These are phyloP conservation scores for Protomyces arabidopsidicola DNA, from an alignment of 1,139 yeast genomes.

Conservation along the genomic window DNA sequence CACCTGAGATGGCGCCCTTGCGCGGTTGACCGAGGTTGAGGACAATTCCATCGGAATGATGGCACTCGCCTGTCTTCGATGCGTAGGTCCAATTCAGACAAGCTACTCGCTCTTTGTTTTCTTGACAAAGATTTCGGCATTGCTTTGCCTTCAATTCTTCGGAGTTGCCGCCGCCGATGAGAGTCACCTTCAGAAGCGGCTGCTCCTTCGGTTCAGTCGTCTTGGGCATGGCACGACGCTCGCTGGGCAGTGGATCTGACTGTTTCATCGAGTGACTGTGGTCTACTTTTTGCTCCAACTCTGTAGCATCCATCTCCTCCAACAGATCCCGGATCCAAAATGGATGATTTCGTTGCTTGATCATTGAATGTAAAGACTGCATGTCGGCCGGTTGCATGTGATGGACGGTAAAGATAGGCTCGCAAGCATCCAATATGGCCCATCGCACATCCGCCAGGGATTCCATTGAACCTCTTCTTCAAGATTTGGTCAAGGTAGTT, in stretches of 20 bases:
- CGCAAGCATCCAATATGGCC: too few relatives aligned
- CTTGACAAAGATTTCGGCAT: constrained; percentile 8
- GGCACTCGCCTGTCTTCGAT: background rate
- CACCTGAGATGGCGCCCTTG: too few relatives aligned
- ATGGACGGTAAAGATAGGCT: constrained; percentile 36
- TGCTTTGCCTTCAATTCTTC: background rate
- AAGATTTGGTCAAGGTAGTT: constrained; percentile 26
- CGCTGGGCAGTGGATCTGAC: background rate
- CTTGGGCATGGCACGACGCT: background rate
- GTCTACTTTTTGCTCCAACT: background rate
- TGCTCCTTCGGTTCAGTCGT: background rate
- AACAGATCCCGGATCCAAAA: background rate
- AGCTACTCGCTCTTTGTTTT: background rate
- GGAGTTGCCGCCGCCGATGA: background rate
- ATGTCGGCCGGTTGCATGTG: constrained; percentile 30
- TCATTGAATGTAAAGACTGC: constrained; percentile 25
- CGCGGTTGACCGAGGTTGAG: too few relatives aligned
- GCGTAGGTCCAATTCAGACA: constrained; percentile 15
- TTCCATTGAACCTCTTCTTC: background rate
- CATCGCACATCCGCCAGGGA: constrained; percentile 32
- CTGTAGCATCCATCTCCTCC: background rate
- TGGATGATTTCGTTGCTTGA: background rate
- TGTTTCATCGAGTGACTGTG: background rate
- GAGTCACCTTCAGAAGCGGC: background rate
- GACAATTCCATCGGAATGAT: background rate